Percentiles rank a stretch among this genome's conserved stretches.
phyloP scores from a whole-genome alignment of 768 basidiomycete species.

The Rhodotorula babjevae region DNA sequence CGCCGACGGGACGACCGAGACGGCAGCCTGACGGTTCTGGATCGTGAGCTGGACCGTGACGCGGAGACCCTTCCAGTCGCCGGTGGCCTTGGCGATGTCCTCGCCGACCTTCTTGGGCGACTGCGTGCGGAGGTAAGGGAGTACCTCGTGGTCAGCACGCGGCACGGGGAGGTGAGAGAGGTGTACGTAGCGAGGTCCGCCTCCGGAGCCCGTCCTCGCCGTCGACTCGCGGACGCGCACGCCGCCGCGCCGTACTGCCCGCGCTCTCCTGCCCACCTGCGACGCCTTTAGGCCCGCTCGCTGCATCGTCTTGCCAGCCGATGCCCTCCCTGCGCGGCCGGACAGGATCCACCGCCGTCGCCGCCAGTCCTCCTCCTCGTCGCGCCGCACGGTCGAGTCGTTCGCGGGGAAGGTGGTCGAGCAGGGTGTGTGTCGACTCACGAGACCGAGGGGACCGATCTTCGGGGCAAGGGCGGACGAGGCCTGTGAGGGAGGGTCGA shows the following conservation, averaged over 20 bases:
- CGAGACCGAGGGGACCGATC: constrained; percentile 99
- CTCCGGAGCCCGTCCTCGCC: neutral
- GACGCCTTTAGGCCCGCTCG: too few relatives aligned
- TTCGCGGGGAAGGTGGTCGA: neutral
- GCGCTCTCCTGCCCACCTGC: too few relatives aligned
- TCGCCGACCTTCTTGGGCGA: constrained; percentile 99
- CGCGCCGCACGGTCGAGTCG: too few relatives aligned
- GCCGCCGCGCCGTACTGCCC: neutral
- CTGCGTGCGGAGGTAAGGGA: constrained; percentile 49
- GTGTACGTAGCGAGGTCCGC: neutral
- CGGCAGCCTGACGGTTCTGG: constrained; percentile 98
- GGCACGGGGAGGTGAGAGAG: neutral
- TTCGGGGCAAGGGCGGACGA: constrained; percentile 98
- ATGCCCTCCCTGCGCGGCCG: neutral
- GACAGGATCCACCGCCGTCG: neutral
- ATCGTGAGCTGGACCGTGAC: constrained; percentile 98
- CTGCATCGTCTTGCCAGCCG: too few relatives aligned
- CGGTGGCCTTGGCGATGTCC: constrained; percentile 99
- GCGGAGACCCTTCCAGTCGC: constrained; percentile 97
- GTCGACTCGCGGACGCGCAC: too few relatives aligned
- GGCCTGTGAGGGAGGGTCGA: constrained; percentile 49
- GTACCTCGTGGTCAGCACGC: neutral
- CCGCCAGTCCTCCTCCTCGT: neutral
- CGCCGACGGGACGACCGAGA: constrained; percentile 93
- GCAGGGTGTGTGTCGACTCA: constrained; percentile 50